A percentile compares a stretch with the other conserved stretches of the same genome.
These are phyloP conservation scores for Talaromyces wortmannii DNA, from an alignment of 495 filamentous ascomycete genomes.

Conservation along the genomic window DNA sequence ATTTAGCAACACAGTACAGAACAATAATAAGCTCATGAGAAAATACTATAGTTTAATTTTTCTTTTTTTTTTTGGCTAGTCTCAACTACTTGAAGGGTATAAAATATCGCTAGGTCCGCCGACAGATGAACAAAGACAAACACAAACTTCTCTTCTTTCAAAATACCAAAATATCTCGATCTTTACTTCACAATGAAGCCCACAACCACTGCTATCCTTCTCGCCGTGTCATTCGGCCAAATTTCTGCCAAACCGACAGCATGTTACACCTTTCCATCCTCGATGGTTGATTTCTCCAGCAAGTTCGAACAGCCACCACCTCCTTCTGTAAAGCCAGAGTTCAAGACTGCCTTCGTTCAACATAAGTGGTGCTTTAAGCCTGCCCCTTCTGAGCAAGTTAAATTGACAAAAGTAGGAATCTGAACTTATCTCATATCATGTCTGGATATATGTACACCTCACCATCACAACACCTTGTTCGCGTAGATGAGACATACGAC, in stretches of 20 bases:
- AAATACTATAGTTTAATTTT: too few relatives aligned
- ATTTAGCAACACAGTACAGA: too few relatives aligned
- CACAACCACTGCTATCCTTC: not conserved
- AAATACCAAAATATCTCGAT: not conserved
- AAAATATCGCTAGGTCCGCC: too few relatives aligned
- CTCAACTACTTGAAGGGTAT: too few relatives aligned
- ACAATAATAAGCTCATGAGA: too few relatives aligned
- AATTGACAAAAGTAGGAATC: conserved; percentile 11
- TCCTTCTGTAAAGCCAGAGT: conserved; percentile 17
- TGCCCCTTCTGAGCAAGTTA: not conserved
- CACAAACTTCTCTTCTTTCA: too few relatives aligned
- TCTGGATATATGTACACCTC: conserved; percentile 22
- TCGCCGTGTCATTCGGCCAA: not conserved
- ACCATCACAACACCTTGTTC: conserved; percentile 13
- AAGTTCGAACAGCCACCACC: conserved; percentile 18
- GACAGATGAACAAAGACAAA: too few relatives aligned
- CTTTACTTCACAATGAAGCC: not conserved
- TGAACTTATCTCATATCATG: conserved; percentile 21
- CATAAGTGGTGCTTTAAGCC: conserved; percentile 20
- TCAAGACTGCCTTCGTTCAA: conserved; percentile 18
- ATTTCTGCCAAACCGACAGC: not conserved
- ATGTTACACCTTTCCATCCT: conserved; percentile 10
- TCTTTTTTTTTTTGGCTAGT: too few relatives aligned
- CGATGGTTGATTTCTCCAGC: conserved; percentile 14
- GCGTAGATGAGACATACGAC: conserved; percentile 18